phyloP scores from a whole-genome alignment of 2,329 filamentous ascomycete species.

The Didymella pinodella region DNA sequence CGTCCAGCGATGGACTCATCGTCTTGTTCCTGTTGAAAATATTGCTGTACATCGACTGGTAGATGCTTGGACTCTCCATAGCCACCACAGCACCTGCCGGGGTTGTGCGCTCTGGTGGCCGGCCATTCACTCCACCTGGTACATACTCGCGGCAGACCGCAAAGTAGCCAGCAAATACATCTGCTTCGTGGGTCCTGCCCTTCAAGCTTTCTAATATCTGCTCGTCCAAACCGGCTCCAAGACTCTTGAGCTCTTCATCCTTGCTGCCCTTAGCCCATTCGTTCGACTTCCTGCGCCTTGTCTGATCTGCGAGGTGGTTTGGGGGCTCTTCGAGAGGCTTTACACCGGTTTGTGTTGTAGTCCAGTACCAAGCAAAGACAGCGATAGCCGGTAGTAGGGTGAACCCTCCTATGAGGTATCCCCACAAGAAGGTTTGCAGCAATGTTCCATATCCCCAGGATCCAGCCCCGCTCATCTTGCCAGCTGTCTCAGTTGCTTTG shows the following conservation, averaged over 20 bases:
- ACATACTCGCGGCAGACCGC: constrained; percentile 94
- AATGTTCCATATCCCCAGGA: constrained; percentile 37
- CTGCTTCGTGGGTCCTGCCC: constrained; percentile 65
- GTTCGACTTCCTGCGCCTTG: constrained; percentile 24
- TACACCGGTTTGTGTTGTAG: constrained; percentile 25
- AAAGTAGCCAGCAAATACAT: constrained; percentile 90
- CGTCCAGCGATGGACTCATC: constrained; percentile 63
- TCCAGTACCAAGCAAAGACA: constrained; percentile 31
- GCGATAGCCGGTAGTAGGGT: constrained; percentile 32
- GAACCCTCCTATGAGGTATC: constrained; percentile 36
- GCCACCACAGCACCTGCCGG: constrained; percentile 80
- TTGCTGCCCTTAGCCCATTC: constrained; percentile 22
- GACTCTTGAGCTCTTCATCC: constrained; percentile 23
- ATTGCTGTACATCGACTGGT: constrained; percentile 97
- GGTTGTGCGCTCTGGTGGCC: constrained; percentile 85
- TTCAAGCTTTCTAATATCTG: constrained; percentile 37
- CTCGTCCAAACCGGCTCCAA: constrained; percentile 34
- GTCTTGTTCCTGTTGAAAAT: constrained; percentile 82
- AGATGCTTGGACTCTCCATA: constrained; percentile 88
- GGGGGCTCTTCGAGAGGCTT: constrained; percentile 17
- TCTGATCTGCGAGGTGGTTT: constrained; percentile 13
- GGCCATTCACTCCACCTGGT: constrained; percentile 89
- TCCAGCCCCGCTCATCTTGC: constrained; percentile 36
- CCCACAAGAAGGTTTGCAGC: constrained; percentile 40
- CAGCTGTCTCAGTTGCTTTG: constrained; percentile 24